phyloP scores from a whole-genome alignment of 192 early-diverging fungal genomes.

The Coemansia sp. region DNA sequence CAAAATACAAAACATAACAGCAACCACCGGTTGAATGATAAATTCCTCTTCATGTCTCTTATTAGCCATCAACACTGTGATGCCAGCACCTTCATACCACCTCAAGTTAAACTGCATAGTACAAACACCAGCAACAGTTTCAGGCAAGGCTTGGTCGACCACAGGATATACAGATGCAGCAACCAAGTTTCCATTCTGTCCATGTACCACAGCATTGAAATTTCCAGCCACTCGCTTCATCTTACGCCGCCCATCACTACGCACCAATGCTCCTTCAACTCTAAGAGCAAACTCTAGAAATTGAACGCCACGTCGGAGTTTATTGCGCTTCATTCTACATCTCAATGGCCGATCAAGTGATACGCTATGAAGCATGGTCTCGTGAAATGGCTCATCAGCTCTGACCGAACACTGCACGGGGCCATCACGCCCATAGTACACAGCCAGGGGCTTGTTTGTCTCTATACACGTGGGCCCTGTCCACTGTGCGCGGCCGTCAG shows the following conservation, averaged over 20 bases:
- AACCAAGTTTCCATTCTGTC: slow-evolving; percentile 17
- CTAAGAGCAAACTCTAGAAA: slow-evolving; percentile 14
- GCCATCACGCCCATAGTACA: slow-evolving; percentile 36
- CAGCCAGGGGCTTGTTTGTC: slow-evolving; percentile 13
- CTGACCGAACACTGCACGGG: slow-evolving; percentile 37
- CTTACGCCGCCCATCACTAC: neutral
- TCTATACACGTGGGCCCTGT: slow-evolving; percentile 31
- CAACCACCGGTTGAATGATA: slow-evolving; percentile 45
- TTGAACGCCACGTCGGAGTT: slow-evolving; percentile 8
- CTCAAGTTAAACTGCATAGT: slow-evolving; percentile 40
- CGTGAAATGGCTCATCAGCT: slow-evolving; percentile 23
- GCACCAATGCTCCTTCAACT: slow-evolving; percentile 5
- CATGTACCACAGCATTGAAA: slow-evolving; percentile 41
- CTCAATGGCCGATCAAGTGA: slow-evolving; percentile 11
- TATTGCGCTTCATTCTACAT: slow-evolving; percentile 29
- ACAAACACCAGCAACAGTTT: slow-evolving; percentile 30
- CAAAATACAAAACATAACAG: slow-evolving; percentile 46
- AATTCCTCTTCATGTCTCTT: slow-evolving; percentile 40
- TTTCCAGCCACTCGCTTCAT: slow-evolving; percentile 22
- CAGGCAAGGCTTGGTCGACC: slow-evolving; percentile 28
- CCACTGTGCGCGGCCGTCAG: slow-evolving; percentile 8
- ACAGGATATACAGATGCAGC: slow-evolving; percentile 40
- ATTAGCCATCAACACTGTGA: slow-evolving; percentile 41
- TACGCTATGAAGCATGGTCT: slow-evolving; percentile 4
- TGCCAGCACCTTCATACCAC: slow-evolving; percentile 40